Percentiles rank a stretch among this genome's conserved stretches.
Conservation (phyloP, 2,329 filamentous ascomycete genomes). For the Ceratocystis eucalypticola region DNA sequence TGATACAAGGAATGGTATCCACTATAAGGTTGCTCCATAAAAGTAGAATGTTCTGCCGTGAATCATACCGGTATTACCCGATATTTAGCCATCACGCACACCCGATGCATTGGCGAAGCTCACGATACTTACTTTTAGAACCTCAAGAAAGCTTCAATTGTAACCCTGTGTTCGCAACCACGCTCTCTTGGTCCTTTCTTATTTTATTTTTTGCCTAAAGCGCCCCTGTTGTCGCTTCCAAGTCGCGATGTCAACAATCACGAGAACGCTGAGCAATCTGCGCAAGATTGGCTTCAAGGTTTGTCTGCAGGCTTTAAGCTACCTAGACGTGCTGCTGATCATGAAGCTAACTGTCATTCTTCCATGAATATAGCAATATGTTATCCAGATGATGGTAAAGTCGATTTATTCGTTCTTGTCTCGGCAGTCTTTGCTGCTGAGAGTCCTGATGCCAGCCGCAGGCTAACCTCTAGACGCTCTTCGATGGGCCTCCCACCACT, state of each 20-base stretch:
- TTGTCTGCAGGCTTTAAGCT: conserved; percentile 22
- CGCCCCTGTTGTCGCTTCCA: neutral
- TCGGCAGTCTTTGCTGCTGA: no score
- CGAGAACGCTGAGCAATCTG: conserved; percentile 75
- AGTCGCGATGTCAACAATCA: conserved; percentile 71
- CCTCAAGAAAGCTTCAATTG: neutral
- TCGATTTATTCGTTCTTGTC: neutral
- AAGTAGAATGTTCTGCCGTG: neutral
- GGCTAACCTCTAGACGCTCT: neutral
- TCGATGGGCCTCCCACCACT: conserved; percentile 20
- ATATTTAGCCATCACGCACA: neutral
- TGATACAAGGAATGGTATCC: neutral
- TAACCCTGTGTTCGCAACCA: neutral
- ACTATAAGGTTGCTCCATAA: neutral
- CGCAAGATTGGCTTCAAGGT: conserved; percentile 83
- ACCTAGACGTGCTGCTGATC: neutral
- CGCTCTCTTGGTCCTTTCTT: neutral
- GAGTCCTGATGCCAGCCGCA: neutral
- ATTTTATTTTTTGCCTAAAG: neutral
- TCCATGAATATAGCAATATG: conserved; percentile 55
- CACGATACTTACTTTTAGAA: neutral
- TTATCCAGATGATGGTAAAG: conserved; percentile 76
- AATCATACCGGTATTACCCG: neutral
- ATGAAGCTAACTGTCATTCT: conserved; percentile 6
- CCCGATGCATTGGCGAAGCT: neutral